Evolutionary conservation across 495 filamentous ascomycete genomes (phyloP), one percentile per base, ranked within the genome.

Genomic region (Xylaria flabelliformis): DNA sequence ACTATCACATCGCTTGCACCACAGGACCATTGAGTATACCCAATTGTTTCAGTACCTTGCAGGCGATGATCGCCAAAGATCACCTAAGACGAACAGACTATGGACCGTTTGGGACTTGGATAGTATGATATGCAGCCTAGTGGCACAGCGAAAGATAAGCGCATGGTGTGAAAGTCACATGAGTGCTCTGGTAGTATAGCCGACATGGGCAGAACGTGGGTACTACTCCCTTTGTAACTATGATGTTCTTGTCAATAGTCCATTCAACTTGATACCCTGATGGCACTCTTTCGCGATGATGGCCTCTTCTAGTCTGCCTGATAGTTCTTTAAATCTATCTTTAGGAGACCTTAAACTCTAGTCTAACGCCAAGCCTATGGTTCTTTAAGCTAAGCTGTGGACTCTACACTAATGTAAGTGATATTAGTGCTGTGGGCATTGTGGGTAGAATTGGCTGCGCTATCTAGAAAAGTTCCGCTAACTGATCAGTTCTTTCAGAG

Each of bases 161-260:
- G 65, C 65, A 67, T 67, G 19, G 34, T 5, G 29, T 56, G 32
- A 51, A 67, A 34, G 50, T 67, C 65, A 67, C 65, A 67, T 67
- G 65, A 67, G 36, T 24, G 24, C 13, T 15, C 34, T 21, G 8
- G 15, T 48, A 10, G 42, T 17, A 7, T 48, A 10, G 26, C 42
- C 63, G 63, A 32, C 41, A 65, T 65, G 36, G n/a, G n/a, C n/a
- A n/a, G n/a, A n/a, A n/a, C n/a, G n/a, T n/a, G n/a, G 34, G 34
- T 59, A 13, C 56, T 59, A 13, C 29, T 36, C 36, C 32, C 59
- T 42, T 42, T 21, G 12, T 8, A 63, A 44, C 19, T 15, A 34
- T 55, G 21, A 55, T 63, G 17, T 64, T 13, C 24, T 48, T 42
- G n/a, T 29, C 39, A 29, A 34, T 65, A 44, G 63, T 46, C 15